Percentiles rank a stretch among this genome's conserved stretches.
These are phyloP conservation scores for Lipomyces spencermartinsiae DNA, from an alignment of 805 yeast species.

Conservation along the genomic window DNA sequence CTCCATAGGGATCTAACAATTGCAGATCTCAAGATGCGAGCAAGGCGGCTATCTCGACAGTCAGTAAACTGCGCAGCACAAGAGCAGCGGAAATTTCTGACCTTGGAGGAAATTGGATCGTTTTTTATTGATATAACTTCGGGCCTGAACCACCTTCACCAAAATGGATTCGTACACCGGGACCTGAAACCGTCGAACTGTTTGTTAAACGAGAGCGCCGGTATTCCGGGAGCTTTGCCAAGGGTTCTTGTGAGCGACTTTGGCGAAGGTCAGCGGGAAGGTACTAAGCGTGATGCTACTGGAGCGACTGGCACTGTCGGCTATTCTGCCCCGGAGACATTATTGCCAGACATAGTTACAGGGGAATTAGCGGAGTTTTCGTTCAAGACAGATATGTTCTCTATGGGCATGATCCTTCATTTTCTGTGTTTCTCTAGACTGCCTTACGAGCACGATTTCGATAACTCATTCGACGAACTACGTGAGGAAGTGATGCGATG, in stretches of 20 bases:
- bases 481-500: constrained; percentile 48
- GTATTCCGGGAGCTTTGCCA: constrained; percentile 53
- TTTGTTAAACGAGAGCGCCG: constrained; percentile 50
- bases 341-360: constrained; percentile 44
- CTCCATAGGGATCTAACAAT: constrained; percentile 46
- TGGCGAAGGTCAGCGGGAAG: constrained; percentile 84
- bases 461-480: constrained; percentile 46
- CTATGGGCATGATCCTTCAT: constrained; percentile 82
- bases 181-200: constrained; percentile 92
- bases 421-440: constrained; percentile 72
- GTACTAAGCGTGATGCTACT: constrained; percentile 66
- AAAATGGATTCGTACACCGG: constrained; percentile 79
- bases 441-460: constrained; percentile 57
- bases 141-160: constrained; percentile 77
- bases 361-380: constrained; percentile 63
- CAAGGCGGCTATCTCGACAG: constrained; percentile 14
- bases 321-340: constrained; percentile 84
- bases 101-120: constrained; percentile 66
- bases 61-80: background rate
- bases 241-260: constrained; percentile 83
- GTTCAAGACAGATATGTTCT: constrained; percentile 77
- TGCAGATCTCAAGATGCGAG: constrained; percentile 49
- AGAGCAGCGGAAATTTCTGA: constrained; percentile 44
- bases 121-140: constrained; percentile 69
- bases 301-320: constrained; percentile 91